Percentiles rank a stretch among this genome's conserved stretches.
Conservation (phyloP, 2,329 filamentous ascomycete genomes). For the Epichloe sp. region DNA sequence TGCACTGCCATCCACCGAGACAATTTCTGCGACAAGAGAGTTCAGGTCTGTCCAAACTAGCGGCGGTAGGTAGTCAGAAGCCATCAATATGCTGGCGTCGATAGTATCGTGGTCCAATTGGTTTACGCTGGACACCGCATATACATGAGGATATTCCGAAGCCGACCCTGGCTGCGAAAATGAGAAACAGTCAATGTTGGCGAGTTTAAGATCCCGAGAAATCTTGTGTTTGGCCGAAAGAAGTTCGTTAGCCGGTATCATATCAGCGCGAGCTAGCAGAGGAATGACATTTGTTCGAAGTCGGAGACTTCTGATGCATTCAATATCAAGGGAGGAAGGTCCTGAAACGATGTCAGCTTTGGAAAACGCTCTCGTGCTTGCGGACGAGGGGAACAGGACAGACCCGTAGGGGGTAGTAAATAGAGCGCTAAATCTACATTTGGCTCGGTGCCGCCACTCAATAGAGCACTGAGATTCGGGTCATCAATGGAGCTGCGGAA, state of each 20-base stretch:
- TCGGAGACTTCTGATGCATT: conserved; percentile 57
- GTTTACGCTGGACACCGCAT: conserved; percentile 63
- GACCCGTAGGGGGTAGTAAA: conserved; percentile 56
- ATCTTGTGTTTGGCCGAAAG: conserved; percentile 46
- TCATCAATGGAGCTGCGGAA: conserved; percentile 47
- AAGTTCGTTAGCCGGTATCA: conserved; percentile 45
- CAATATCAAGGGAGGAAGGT: conserved; percentile 39
- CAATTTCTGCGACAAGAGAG: conserved; percentile 57
- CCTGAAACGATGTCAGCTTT: conserved; percentile 15
- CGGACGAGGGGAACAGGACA: conserved; percentile 11
- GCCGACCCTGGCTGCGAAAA: conserved; percentile 34
- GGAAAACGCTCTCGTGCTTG: neutral
- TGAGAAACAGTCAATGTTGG: conserved; percentile 50
- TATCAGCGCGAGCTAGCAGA: conserved; percentile 65
- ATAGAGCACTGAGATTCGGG: conserved; percentile 59
- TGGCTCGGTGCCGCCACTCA: conserved; percentile 70
- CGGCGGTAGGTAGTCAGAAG: conserved; percentile 75
- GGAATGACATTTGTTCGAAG: conserved; percentile 74
- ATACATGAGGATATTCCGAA: conserved; percentile 35
- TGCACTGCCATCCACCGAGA: conserved; percentile 63
- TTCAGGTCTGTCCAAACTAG: conserved; percentile 62
- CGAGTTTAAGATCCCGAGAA: conserved; percentile 38
- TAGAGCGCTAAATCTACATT: conserved; percentile 82
- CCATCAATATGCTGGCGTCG: conserved; percentile 91
- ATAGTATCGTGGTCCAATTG: conserved; percentile 66